phyloP scores from a whole-genome alignment of 179 eudicot species.

The Heliamphora pulchella region DNA sequence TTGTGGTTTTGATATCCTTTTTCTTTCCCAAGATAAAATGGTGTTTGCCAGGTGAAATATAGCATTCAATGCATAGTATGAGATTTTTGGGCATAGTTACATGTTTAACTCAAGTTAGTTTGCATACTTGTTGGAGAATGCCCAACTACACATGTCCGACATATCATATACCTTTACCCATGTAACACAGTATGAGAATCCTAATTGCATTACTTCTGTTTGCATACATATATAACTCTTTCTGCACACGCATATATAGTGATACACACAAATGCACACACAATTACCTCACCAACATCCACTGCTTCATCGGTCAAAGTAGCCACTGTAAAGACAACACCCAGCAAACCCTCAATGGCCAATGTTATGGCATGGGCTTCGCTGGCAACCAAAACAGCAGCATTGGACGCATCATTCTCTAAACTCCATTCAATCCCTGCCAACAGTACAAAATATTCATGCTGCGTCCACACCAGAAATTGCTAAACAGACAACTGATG shows the following conservation, averaged over 20 bases:
- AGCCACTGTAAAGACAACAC: constrained; percentile 95
- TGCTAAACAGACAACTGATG: not conserved
- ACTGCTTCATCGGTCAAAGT: constrained; percentile 98
- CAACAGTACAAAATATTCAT: constrained; percentile 11
- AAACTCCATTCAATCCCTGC: constrained; percentile 96
- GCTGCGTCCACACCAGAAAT: not conserved
- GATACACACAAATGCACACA: constrained; percentile 1
- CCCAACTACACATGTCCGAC: no score
- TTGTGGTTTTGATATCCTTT: no score
- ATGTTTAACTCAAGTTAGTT: no score
- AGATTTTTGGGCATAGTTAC: no score
- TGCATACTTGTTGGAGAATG: no score
- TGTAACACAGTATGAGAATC: not conserved
- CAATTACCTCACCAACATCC: constrained; percentile 85
- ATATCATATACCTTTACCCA: no score
- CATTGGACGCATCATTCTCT: constrained; percentile 97
- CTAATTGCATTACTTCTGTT: not conserved
- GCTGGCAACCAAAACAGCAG: constrained; percentile 96
- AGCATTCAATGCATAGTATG: no score
- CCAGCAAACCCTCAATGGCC: constrained; percentile 94
- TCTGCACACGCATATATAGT: not conserved
- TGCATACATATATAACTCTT: not conserved
- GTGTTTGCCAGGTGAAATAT: no score
- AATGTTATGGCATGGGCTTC: constrained; percentile 96
- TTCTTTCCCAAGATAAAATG: no score